Evolutionary conservation across 2,329 filamentous ascomycete species (phyloP).

Genomic region (Laburnicola sp.): DNA sequence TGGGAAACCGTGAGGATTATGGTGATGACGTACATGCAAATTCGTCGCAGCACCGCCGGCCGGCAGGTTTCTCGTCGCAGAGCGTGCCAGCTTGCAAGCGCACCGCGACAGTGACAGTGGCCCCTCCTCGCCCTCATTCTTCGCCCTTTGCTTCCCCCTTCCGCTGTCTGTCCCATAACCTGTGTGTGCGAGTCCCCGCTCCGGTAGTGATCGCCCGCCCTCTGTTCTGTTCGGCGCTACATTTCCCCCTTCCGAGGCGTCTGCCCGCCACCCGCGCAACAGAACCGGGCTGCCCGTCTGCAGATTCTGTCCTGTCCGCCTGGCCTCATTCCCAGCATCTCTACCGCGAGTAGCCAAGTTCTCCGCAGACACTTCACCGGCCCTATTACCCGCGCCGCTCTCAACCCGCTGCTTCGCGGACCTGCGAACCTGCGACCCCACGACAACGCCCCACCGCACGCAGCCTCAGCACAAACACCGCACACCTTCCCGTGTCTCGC

Average conservation of each 20-base stretch:
- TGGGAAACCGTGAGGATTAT: too few species aligned
- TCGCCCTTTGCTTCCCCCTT: conserved; percentile 23
- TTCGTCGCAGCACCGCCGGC: conserved; percentile 15
- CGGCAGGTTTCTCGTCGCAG: too few species aligned
- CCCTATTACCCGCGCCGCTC: conserved; percentile 19
- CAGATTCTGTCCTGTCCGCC: conserved; percentile 1
- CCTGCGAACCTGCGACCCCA: conserved; percentile 23
- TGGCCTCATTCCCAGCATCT: not conserved
- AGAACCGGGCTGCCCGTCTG: not conserved
- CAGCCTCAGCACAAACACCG: conserved; percentile 17
- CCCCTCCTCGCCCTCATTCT: conserved; percentile 20
- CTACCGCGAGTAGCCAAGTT: conserved; percentile 2
- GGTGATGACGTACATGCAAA: too few species aligned
- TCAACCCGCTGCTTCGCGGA: conserved; percentile 27
- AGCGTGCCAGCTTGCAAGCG: too few species aligned
- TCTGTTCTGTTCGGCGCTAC: not conserved
- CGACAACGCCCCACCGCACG: conserved; percentile 22
- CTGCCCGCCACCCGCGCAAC: conserved; percentile 1
- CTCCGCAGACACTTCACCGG: conserved; percentile 25
- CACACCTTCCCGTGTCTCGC: conserved; percentile 22
- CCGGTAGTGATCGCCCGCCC: too few species aligned
- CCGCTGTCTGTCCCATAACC: not conserved
- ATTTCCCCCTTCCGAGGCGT: conserved; percentile 17
- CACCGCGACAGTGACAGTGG: too few species aligned
- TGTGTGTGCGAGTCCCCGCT: too few species aligned